Evolutionary conservation across 2,329 filamentous ascomycete genomes (phyloP), one percentile per base, ranked within the genome.

Genomic region (Neonectria neomacrospora): DNA sequence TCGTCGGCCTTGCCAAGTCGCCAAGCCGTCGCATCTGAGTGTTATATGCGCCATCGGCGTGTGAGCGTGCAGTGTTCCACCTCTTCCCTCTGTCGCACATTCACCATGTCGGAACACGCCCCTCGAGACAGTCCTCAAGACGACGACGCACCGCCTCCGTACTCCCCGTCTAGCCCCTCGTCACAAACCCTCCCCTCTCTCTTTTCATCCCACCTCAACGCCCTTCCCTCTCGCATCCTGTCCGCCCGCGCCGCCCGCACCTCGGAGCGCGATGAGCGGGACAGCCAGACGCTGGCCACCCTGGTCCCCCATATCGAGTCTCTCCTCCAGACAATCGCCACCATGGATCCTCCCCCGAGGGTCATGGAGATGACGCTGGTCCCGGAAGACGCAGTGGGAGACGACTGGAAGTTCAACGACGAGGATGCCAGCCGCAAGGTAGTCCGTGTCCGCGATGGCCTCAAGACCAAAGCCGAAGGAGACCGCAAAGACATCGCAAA

Each of bases 281-380:
- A 85, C 54, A 71, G 76, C n/a, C 72, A 76, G 22, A 68, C 81
- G 3, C 66, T 83, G 14, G 73, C 80, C 0, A 72, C 79, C 2
- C 63, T 85, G 3, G 71, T 80, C 0, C 81, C 81, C 3, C 74
- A 78, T 44, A 68, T 86, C 50, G 78, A 82, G 39, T 67, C 72
- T 1, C 80, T 85, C 63, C 66, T 85, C 2, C 73, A 74, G 1
- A 75, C 78, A 14, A 71, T 85, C 26, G 77, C 77, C 2, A 65
- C 69, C 5, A 67, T 76, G 44, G 69, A 78, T 3, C 71, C 70
- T 0, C 69, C 76, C 1, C 78, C 79, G 1, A 65, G 71, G 2
- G 55, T 78, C 0, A 78, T 82, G 1, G 80, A 83, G 52, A 77
- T 85, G 47, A 80, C 78, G 8, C 71, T 86, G 37, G 78, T 86